Percentiles rank a stretch among this genome's conserved stretches.
Conservation (phyloP, 2,329 filamentous ascomycete species). For the Pseudocercospora eumusae region DNA sequence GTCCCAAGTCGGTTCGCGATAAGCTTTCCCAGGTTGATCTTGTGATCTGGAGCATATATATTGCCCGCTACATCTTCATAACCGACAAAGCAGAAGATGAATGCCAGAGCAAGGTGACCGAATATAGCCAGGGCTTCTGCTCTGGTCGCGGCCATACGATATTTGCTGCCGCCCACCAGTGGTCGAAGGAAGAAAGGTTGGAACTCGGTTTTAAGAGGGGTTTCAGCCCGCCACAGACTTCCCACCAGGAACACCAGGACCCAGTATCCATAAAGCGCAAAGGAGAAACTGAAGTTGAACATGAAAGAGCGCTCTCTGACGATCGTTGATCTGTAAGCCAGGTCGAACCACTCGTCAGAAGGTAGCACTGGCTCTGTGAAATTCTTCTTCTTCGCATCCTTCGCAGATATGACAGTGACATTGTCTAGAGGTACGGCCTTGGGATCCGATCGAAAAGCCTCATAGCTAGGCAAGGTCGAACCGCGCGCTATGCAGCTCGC, state of each 20-base stretch:
- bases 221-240: conserved; percentile 36
- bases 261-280: conserved; percentile 44
- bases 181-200: conserved; percentile 5
- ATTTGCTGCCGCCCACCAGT: conserved; percentile 23
- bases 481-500: not conserved
- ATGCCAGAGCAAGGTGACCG: conserved; percentile 49
- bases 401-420: not conserved
- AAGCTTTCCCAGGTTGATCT: conserved; percentile 52
- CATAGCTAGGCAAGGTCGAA: not conserved
- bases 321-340: not conserved
- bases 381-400: not conserved
- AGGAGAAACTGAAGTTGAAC: conserved; percentile 2
- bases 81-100: conserved; percentile 46
- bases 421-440: not conserved
- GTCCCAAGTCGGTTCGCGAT: conserved; percentile 65
- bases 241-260: conserved; percentile 41
- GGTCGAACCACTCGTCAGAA: not conserved
- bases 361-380: conserved; percentile 1
- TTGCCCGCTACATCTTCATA: conserved; percentile 51
- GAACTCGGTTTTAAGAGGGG: not conserved
- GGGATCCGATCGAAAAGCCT: conserved; percentile 1
- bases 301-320: conserved; percentile 1
- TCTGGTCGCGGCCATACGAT: conserved; percentile 40
- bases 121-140: conserved; percentile 49
- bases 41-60: conserved; percentile 42